phyloP scores from a whole-genome alignment of 2,329 filamentous ascomycete species.

The Apiospora marii region DNA sequence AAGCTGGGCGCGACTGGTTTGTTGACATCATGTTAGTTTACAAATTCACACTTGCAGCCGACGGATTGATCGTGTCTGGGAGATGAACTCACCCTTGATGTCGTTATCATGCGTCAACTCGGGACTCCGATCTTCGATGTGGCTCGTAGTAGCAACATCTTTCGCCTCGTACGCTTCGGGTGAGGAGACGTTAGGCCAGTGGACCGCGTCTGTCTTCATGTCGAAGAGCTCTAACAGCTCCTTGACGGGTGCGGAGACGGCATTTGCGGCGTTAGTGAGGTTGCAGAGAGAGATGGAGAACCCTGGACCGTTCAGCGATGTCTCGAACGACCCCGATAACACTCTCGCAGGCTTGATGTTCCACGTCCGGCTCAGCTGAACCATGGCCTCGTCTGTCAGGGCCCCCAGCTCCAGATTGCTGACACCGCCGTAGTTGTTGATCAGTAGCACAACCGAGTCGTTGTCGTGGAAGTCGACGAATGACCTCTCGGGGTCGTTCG shows the following conservation, averaged over 20 bases:
- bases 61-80: neutral
- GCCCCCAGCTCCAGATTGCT: conserved; percentile 62
- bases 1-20: conserved; percentile 39
- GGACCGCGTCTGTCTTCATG: conserved; percentile 56
- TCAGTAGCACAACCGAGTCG: conserved; percentile 58
- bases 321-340: conserved; percentile 58
- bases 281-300: conserved; percentile 64
- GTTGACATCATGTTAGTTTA: conserved; percentile 32
- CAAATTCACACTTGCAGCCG: neutral
- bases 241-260: conserved; percentile 33
- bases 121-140: neutral
- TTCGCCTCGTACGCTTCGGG: neutral
- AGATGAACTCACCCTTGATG: conserved; percentile 30
- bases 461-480: conserved; percentile 55
- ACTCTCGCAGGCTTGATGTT: conserved; percentile 55
- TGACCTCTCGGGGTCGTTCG: conserved; percentile 59
- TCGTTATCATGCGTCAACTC: conserved; percentile 17
- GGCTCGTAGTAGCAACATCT: too few species aligned
- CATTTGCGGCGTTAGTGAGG: conserved; percentile 46
- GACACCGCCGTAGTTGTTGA: conserved; percentile 66
- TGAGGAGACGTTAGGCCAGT: conserved; percentile 51
- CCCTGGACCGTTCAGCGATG: conserved; percentile 62
- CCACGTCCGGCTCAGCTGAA: conserved; percentile 44
- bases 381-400: conserved; percentile 54
- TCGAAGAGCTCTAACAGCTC: conserved; percentile 58